Conservation (phyloP, 176 grass and related monocot genomes). For the Paspalum vaginatum region DNA sequence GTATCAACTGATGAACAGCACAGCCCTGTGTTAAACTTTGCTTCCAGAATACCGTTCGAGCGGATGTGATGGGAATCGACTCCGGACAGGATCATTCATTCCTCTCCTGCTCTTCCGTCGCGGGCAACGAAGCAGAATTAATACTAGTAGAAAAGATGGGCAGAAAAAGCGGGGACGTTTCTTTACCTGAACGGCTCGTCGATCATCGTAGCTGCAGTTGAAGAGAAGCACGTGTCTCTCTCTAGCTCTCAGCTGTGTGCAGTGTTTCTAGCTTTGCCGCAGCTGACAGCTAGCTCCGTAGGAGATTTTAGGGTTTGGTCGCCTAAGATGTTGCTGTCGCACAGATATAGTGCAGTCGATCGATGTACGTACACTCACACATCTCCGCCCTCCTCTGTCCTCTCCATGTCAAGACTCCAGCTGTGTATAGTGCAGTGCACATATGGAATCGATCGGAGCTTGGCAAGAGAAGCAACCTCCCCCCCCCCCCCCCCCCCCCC, state of each 20-base stretch:
- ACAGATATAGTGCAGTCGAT: constrained; percentile 18
- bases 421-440: constrained; percentile 11
- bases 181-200: constrained; percentile 9
- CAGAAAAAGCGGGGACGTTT: constrained; percentile 24
- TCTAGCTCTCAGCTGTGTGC: not conserved
- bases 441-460: constrained; percentile 25
- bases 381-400: too few relatives aligned
- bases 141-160: too few relatives aligned
- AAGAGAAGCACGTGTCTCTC: constrained; percentile 16
- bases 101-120: constrained; percentile 13
- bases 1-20: not conserved
- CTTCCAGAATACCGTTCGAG: constrained; percentile 18
- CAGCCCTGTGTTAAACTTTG: not conserved
- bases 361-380: constrained; percentile 28
- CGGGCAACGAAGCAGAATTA: not conserved
- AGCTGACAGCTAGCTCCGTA: constrained; percentile 25
- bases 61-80: constrained; percentile 11
- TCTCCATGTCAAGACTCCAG: constrained; percentile 33
- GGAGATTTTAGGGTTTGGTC: constrained; percentile 29
- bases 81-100: constrained; percentile 26
- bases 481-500: not conserved
- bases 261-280: constrained; percentile 23
- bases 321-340: constrained; percentile 37
- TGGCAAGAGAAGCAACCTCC: constrained; percentile 35
- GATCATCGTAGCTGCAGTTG: constrained; percentile 10